These are phyloP conservation scores for Candida golubevii DNA, from an alignment of 805 yeast genomes.

Conservation along the genomic window DNA sequence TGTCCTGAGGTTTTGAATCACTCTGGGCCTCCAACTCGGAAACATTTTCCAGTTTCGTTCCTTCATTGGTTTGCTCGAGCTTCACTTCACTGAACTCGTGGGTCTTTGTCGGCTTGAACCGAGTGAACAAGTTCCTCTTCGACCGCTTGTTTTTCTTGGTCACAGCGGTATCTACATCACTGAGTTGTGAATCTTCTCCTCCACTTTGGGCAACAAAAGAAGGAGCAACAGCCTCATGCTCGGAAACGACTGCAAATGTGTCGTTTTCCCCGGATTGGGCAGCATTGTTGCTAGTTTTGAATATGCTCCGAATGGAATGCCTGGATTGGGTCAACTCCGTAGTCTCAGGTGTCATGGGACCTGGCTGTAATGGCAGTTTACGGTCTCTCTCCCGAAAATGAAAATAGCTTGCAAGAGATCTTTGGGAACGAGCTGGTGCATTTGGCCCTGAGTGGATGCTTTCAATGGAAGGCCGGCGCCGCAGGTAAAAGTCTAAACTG, in stretches of 20 bases:
- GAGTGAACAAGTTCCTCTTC: constrained; percentile 34
- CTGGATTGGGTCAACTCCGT: constrained; percentile 19
- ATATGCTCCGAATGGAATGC: constrained; percentile 33
- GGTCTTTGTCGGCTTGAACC: constrained; percentile 29
- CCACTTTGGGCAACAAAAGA: neutral
- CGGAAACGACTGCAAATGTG: neutral
- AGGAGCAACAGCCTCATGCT: neutral
- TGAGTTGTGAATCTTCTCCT: neutral
- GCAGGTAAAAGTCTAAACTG: constrained; percentile 31
- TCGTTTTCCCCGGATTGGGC: neutral
- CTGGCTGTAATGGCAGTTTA: constrained; percentile 11
- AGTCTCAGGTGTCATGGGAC: constrained; percentile 1
- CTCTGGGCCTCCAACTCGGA: neutral
- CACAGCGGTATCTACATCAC: neutral
- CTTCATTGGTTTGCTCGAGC: neutral
- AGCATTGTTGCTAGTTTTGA: constrained; percentile 18
- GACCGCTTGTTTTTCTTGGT: constrained; percentile 29
- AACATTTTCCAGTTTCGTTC: neutral
- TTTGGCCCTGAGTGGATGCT: constrained; percentile 21
- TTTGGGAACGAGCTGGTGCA: constrained; percentile 11
- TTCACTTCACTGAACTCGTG: constrained; percentile 4
- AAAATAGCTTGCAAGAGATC: constrained; percentile 35
- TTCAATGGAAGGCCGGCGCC: constrained; percentile 28
- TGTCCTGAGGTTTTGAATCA: neutral
- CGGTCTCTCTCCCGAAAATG: constrained; percentile 24